A percentile compares a stretch with the other conserved stretches of the same genome.
Conservation (phyloP, 2,329 filamentous ascomycete genomes). For the Elsinoe fawcettii region DNA sequence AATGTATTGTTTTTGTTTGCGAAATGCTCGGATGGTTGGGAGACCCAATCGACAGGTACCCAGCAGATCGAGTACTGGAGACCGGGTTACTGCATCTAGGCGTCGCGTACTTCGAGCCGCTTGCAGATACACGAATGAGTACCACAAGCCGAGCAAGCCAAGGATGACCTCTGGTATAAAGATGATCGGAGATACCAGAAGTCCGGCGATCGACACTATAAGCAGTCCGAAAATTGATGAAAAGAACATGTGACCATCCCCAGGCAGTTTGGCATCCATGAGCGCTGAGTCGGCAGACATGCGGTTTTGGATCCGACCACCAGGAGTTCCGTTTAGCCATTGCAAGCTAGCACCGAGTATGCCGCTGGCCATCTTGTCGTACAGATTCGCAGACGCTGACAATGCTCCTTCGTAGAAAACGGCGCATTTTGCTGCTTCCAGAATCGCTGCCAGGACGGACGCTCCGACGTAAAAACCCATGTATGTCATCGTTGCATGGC, state of each 20-base stretch:
- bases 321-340: neutral
- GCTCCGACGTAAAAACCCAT: neutral
- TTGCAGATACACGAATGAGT: neutral
- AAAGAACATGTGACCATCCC: neutral
- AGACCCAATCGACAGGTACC: conserved; percentile 78
- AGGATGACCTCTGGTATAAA: neutral
- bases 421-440: neutral
- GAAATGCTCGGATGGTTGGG: conserved; percentile 62
- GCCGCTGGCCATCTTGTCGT: neutral
- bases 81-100: conserved; percentile 81
- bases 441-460: neutral
- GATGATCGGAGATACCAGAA: neutral
- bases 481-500: neutral
- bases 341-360: neutral
- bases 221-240: neutral
- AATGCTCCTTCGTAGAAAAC: neutral
- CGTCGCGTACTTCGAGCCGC: conserved; percentile 83
- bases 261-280: conserved; percentile 1
- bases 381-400: neutral
- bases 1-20: neutral
- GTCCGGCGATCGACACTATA: neutral
- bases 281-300: neutral
- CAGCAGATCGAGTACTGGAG: conserved; percentile 82
- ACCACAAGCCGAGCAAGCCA: neutral
- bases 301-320: neutral